A percentile compares a stretch with the other conserved stretches of the same genome.
phyloP scores from a whole-genome alignment of 306 rosid species.

The Trifolium repens region DNA sequence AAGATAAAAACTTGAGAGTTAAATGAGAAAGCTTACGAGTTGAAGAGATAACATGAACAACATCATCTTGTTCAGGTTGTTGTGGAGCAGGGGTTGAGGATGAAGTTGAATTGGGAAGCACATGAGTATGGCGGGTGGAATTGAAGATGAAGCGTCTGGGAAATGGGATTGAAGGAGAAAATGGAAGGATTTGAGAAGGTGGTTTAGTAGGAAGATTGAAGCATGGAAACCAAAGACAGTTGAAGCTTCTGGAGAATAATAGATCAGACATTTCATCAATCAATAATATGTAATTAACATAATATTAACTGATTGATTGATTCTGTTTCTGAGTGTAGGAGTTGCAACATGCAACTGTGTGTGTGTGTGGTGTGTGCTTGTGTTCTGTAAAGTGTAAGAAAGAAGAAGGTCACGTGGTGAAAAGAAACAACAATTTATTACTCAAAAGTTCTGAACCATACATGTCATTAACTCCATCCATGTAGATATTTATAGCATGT shows the following conservation, averaged over 20 bases:
- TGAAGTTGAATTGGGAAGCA: slow-evolving; percentile 45
- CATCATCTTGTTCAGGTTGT: slow-evolving; percentile 47
- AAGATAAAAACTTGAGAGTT: slow-evolving; percentile 26
- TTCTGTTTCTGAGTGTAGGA: neutral
- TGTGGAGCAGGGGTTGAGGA: slow-evolving; percentile 45
- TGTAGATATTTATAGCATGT: neutral
- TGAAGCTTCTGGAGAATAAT: slow-evolving; percentile 43
- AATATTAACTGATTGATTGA: neutral
- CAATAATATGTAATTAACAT: neutral
- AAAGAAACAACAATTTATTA: slow-evolving; percentile 27
- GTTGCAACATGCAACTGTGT: neutral
- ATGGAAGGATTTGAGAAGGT: slow-evolving; percentile 34
- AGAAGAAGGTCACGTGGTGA: neutral
- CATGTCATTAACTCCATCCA: neutral
- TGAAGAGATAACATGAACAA: slow-evolving; percentile 48
- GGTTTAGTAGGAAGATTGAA: slow-evolving; percentile 33
- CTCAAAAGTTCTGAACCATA: neutral
- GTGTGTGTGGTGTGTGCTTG: neutral
- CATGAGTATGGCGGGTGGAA: slow-evolving; percentile 28
- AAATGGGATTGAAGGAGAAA: slow-evolving; percentile 38
- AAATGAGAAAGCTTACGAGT: slow-evolving; percentile 48
- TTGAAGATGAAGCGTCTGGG: slow-evolving; percentile 38
- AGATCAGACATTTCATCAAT: slow-evolving; percentile 46
- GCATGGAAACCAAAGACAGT: slow-evolving; percentile 36
- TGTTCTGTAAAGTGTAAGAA: neutral